Evolutionary conservation across 2,329 filamentous ascomycete genomes (phyloP).

Genomic region (Aureobasidium uvarum): DNA sequence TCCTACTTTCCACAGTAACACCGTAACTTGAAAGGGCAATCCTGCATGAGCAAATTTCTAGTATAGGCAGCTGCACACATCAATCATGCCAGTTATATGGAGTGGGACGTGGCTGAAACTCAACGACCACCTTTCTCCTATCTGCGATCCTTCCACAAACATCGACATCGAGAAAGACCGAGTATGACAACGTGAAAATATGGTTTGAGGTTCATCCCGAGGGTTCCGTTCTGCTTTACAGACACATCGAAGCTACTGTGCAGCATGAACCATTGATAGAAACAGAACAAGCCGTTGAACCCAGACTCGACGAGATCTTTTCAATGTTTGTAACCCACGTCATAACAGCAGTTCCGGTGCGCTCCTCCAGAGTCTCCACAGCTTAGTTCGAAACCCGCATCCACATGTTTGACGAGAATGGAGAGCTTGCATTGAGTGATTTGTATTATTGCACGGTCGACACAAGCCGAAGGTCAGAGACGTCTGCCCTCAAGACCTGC

Average conservation of each 20-base stretch:
- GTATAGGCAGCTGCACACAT: conserved; percentile 7
- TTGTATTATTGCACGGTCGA: conserved; percentile 11
- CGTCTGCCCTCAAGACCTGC: neutral
- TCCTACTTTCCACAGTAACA: neutral
- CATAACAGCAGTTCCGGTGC: conserved; percentile 1
- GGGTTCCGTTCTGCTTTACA: neutral
- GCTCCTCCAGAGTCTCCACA: conserved; percentile 10
- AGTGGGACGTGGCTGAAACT: conserved; percentile 17
- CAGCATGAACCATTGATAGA: conserved; percentile 4
- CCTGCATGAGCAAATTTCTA: neutral
- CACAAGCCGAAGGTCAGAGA: neutral
- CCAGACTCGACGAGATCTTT: neutral
- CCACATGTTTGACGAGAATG: conserved; percentile 10
- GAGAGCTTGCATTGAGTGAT: conserved; percentile 1
- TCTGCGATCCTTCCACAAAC: conserved; percentile 9
- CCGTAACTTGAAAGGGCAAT: neutral
- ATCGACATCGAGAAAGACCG: neutral
- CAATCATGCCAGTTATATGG: neutral
- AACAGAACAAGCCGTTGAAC: conserved; percentile 10
- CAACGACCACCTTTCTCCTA: neutral
- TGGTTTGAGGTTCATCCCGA: conserved; percentile 16
- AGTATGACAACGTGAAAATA: neutral
- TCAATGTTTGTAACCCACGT: neutral
- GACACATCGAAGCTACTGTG: neutral
- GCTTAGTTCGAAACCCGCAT: neutral